These are phyloP conservation scores for Plasmodium vinckei DNA, from an alignment of 169 alveolate genomes.

Conservation along the genomic window DNA sequence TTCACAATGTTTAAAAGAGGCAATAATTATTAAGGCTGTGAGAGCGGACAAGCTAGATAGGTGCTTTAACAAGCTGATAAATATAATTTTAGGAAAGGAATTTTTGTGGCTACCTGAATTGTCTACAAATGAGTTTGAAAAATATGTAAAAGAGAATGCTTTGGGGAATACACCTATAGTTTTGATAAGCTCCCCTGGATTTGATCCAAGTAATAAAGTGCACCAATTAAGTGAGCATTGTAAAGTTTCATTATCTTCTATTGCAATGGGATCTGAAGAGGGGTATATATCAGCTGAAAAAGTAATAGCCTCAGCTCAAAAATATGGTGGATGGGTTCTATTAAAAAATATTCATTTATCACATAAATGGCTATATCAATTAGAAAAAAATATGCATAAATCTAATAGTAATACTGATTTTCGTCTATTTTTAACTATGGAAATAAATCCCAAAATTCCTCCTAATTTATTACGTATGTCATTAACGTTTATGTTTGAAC, in stretches of 20 bases:
- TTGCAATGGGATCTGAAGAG: slow-evolving; percentile 98
- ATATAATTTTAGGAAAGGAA: slow-evolving; percentile 90
- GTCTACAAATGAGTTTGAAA: slow-evolving; percentile 88
- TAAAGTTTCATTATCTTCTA: slow-evolving; percentile 89
- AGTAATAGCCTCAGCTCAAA: slow-evolving; percentile 92
- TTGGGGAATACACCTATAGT: slow-evolving; percentile 92
- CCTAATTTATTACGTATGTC: slow-evolving; percentile 95
- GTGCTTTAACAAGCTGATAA: slow-evolving; percentile 87
- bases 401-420: slow-evolving; percentile 90
- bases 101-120: slow-evolving; percentile 91
- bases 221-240: slow-evolving; percentile 92
- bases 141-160: slow-evolving; percentile 91
- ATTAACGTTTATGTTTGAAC: slow-evolving; percentile 95
- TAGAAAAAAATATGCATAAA: slow-evolving; percentile 94
- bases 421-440: slow-evolving; percentile 98
- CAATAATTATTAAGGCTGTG: slow-evolving; percentile 89
- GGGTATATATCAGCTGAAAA: slow-evolving; percentile 95
- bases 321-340: slow-evolving; percentile 97
- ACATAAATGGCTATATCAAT: slow-evolving; percentile 95
- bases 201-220: slow-evolving; percentile 96
- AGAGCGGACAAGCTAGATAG: slow-evolving; percentile 96
- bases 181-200: slow-evolving; percentile 97
- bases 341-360: slow-evolving; percentile 98
- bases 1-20: slow-evolving; percentile 71
- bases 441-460: slow-evolving; percentile 93